Conservation (phyloP, 192 early-diverging fungal genomes). For the Coemansia sp. region DNA sequence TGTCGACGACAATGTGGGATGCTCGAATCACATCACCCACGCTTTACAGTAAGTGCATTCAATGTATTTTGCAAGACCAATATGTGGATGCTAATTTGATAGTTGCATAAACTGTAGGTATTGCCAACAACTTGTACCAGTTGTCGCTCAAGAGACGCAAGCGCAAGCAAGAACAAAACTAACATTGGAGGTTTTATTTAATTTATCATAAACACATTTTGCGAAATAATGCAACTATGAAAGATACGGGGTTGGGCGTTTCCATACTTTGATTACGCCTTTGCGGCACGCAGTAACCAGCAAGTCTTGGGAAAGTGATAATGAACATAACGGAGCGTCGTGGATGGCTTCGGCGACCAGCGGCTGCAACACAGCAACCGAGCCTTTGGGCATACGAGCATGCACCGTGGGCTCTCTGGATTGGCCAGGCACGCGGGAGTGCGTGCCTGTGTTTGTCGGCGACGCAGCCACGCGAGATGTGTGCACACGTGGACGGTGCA, state of each 20-base stretch:
- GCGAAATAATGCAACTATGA: no score
- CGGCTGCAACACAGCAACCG: conserved; percentile 72
- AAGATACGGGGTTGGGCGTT: conserved; percentile 51
- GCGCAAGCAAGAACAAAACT: not conserved
- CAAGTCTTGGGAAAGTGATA: conserved; percentile 69
- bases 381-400: conserved; percentile 20
- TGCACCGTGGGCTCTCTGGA: conserved; percentile 10
- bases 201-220: no score
- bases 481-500: conserved; percentile 70
- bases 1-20: conserved; percentile 42
- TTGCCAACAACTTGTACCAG: conserved; percentile 50
- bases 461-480: not conserved
- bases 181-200: no score
- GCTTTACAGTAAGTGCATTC: conserved; percentile 39
- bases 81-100: not conserved
- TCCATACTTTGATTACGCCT: conserved; percentile 76
- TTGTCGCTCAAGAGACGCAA: conserved; percentile 32
- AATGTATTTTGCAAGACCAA: not conserved
- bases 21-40: conserved; percentile 36
- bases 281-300: conserved; percentile 72
- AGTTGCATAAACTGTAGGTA: conserved; percentile 20
- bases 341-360: conserved; percentile 66
- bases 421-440: no score
- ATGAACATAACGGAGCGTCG: conserved; percentile 58
- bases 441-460: not conserved